A percentile compares a stretch with the other conserved stretches of the same genome.
These are phyloP conservation scores for Zygoascus tannicola DNA, from an alignment of 805 yeast genomes.

Conservation along the genomic window DNA sequence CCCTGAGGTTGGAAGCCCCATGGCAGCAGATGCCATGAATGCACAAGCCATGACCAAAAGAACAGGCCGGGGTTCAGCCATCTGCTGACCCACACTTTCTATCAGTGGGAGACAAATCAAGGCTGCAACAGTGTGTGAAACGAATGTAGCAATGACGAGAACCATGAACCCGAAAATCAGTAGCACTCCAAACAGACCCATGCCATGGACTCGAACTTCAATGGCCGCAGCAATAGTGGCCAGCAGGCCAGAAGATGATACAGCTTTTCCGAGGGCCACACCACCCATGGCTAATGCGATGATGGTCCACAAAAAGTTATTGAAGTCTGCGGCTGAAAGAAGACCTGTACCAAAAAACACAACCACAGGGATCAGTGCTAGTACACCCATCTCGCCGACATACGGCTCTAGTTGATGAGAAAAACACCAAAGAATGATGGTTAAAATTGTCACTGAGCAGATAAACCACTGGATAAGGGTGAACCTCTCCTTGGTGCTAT, in stretches of 20 bases:
- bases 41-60: conserved; percentile 59
- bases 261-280: conserved; percentile 89
- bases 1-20: conserved; percentile 97
- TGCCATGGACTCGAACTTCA: conserved; percentile 53
- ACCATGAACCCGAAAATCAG: conserved; percentile 75
- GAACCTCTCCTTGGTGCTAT: conserved; percentile 62
- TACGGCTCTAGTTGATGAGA: conserved; percentile 61
- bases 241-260: conserved; percentile 79
- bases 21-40: conserved; percentile 80
- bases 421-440: conserved; percentile 85
- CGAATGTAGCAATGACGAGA: conserved; percentile 77
- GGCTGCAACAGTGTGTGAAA: conserved; percentile 96
- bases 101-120: conserved; percentile 85
- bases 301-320: conserved; percentile 94
- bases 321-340: conserved; percentile 80
- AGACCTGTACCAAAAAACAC: conserved; percentile 88
- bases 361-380: conserved; percentile 83
- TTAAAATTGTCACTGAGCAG: conserved; percentile 50
- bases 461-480: conserved; percentile 69
- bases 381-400: conserved; percentile 95
- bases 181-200: conserved; percentile 64
- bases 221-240: conserved; percentile 66
- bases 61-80: conserved; percentile 65
- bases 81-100: conserved; percentile 70
- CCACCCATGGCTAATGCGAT: conserved; percentile 98